Conservation (phyloP, 2,329 filamentous ascomycete species). For the Plectosphaerella sp. region DNA sequence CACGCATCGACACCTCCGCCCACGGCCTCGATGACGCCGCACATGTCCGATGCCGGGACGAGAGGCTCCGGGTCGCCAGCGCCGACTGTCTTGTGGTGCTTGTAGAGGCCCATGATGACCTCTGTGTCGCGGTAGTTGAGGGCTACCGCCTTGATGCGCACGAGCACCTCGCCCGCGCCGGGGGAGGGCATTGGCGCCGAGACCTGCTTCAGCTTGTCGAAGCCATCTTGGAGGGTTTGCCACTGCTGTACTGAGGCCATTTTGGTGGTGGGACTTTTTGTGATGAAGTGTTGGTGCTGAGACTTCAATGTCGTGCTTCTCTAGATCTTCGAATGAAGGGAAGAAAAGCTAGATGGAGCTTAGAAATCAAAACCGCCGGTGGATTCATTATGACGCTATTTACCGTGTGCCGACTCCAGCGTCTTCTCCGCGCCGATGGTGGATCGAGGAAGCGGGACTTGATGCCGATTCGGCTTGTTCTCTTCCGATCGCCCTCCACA, state of each 20-base stretch:
- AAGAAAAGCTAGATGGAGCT: not conserved
- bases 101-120: slow-evolving; percentile 63
- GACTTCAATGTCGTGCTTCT: not conserved
- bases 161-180: slow-evolving; percentile 46
- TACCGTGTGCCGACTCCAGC: not conserved
- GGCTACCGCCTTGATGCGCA: slow-evolving; percentile 40
- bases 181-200: slow-evolving; percentile 41
- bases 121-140: slow-evolving; percentile 47
- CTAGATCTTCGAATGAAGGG: not conserved
- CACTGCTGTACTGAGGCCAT: slow-evolving; percentile 36
- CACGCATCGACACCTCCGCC: slow-evolving; percentile 33
- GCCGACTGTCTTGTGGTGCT: slow-evolving; percentile 53
- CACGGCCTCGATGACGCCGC: slow-evolving; percentile 53
- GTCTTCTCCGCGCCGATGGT: not conserved
- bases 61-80: slow-evolving; percentile 32
- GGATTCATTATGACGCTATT: not conserved
- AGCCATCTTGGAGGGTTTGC: slow-evolving; percentile 49
- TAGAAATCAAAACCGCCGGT: not conserved
- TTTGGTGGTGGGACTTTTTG: not conserved
- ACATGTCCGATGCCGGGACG: slow-evolving; percentile 68
- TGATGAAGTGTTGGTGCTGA: not conserved
- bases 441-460: not conserved
- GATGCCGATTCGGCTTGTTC: not conserved
- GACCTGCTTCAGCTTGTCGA: slow-evolving; percentile 45
- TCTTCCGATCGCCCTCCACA: not conserved